Evolutionary conservation across 1,284 basidiomycete species (phyloP).

Genomic region (Gomphus bonarii): DNA sequence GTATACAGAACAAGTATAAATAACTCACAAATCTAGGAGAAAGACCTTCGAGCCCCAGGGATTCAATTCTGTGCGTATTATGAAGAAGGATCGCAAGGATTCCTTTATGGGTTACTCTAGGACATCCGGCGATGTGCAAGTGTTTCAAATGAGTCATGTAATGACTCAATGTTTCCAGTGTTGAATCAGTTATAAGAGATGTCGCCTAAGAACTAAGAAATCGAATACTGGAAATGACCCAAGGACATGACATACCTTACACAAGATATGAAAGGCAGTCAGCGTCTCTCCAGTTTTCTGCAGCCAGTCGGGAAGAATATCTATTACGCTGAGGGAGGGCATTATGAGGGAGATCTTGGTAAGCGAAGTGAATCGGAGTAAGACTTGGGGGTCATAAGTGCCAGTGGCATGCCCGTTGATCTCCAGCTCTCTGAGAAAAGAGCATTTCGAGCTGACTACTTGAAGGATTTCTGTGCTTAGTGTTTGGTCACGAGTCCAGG

Average conservation of each 20-base stretch:
- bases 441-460: constrained; percentile 30
- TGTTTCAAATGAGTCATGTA: constrained; percentile 39
- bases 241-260: constrained; percentile 38
- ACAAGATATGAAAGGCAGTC: constrained; percentile 49
- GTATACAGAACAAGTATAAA: neutral
- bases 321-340: constrained; percentile 47
- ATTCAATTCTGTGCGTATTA: constrained; percentile 38
- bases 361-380: constrained; percentile 39
- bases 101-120: constrained; percentile 53
- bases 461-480: constrained; percentile 45
- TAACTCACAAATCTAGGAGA: constrained; percentile 47
- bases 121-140: constrained; percentile 53
- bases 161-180: constrained; percentile 38
- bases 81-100: constrained; percentile 36
- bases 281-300: constrained; percentile 32
- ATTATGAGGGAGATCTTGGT: constrained; percentile 54
- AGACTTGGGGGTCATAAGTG: constrained; percentile 40
- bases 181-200: constrained; percentile 41
- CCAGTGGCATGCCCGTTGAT: constrained; percentile 54
- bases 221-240: constrained; percentile 2
- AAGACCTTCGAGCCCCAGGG: constrained; percentile 46
- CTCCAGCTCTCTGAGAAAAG: constrained; percentile 42
- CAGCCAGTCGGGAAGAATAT: constrained; percentile 42
- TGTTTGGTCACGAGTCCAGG: constrained; percentile 69
- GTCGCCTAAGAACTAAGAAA: constrained; percentile 32